Evolutionary conservation across 495 filamentous ascomycete genomes (phyloP), one percentile per base, ranked within the genome.

Genomic region (Podospora fimiseda): DNA sequence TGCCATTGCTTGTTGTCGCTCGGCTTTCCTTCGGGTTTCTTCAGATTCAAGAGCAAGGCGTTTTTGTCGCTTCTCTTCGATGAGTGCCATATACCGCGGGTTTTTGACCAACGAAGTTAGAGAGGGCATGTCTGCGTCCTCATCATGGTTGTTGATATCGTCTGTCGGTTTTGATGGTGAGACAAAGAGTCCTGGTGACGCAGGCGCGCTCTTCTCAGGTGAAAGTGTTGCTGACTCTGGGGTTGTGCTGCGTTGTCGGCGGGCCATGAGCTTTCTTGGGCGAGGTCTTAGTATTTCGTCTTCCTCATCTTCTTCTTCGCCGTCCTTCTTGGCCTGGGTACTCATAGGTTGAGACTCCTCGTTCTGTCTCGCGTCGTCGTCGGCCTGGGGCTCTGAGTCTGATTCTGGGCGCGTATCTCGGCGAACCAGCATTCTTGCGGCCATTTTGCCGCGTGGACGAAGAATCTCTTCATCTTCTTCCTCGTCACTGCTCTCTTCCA

Each of bases 31-130:
- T 41, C 67, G 70, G 40, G 71, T 71, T 53, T 80, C 79, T 24
- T 78, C 70, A 0, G 74, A 79, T 61, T 89, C 83, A 21, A 74
- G 79, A 21, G 80, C 85, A 47, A 84, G 72, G 0, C 85, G 82
- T 61, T 91, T 83, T 55, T 80, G 74, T 24, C 82, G 77, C 59
- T 89, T 91, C 67, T 80, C 77, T 9, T 80, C 81, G 13, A 93
- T 78, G 2, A 93, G 76, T 1, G 83, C 86, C 39, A 77, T 62
- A 57, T 90, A 86, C 15, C 81, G 78, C 16, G 73, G 65, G 49
- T 84, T 86, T 22, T 70, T 74, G 51, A 33, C 48, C 33, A 62
- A 62, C 41, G 43, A 69, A 52, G 49, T 74, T 62, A 42, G 9
- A 15, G 68, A 65, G 2, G 82, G 75, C 18, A 81, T 59, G 7